phyloP scores from a whole-genome alignment of 768 basidiomycete species.

The Coprinopsis strossmayeri region DNA sequence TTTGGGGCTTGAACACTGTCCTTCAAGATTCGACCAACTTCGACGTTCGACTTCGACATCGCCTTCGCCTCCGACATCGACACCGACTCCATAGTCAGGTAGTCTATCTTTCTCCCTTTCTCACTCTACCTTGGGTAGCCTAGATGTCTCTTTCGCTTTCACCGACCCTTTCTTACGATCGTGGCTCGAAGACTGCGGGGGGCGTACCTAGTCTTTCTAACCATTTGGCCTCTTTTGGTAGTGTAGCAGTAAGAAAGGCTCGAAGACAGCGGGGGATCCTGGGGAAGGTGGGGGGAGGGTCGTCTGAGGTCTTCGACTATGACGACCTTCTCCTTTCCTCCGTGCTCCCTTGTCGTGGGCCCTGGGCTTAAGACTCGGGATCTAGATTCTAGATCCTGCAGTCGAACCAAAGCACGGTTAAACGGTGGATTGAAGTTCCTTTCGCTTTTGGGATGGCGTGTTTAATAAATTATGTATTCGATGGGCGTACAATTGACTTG shows the following conservation, averaged over 20 bases:
- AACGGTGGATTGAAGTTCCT: background rate
- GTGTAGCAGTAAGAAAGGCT: no score
- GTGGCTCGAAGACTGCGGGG: background rate
- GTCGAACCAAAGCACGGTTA: conserved; percentile 9
- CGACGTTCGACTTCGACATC: background rate
- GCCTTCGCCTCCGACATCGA: background rate
- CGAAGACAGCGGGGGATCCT: background rate
- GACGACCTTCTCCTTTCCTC: background rate
- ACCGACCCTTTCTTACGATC: no score
- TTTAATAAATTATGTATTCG: no score
- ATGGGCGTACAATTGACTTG: no score
- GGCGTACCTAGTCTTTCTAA: no score
- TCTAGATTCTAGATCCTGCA: background rate
- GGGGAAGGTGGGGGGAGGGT: background rate
- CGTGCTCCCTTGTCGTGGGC: conserved; percentile 12
- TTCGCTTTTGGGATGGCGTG: no score
- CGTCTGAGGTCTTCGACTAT: background rate
- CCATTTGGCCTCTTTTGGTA: no score
- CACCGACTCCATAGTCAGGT: background rate
- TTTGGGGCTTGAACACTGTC: no score
- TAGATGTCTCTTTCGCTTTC: no score
- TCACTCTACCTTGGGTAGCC: no score
- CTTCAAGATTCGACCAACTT: background rate
- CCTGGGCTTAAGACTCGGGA: conserved; percentile 6
- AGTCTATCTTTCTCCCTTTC: no score